phyloP scores from a whole-genome alignment of 345 rosid species.

The Aethionema arabicum region DNA sequence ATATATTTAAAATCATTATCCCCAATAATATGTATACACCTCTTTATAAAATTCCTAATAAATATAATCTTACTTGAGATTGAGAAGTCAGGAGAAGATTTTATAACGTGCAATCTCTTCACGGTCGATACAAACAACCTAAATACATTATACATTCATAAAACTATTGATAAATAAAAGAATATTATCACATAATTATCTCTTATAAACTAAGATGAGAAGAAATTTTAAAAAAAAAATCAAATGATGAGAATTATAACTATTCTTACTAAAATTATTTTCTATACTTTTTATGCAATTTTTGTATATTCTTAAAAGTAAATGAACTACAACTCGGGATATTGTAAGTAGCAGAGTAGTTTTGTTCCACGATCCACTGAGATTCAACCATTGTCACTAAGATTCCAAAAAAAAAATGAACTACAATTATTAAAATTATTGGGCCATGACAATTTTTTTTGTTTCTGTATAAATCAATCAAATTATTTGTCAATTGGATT shows the following conservation, averaged over 20 bases:
- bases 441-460: no score
- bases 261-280: no score
- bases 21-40: not conserved
- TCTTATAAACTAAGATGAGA: not conserved
- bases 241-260: not conserved
- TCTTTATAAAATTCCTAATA: not conserved
- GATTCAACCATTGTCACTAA: no score
- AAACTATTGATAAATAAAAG: not conserved
- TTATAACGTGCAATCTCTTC: constrained; percentile 92
- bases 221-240: not conserved
- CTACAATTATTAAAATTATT: no score
- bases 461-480: not conserved
- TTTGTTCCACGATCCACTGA: no score
- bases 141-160: constrained; percentile 25
- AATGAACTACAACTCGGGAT: no score
- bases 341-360: no score
- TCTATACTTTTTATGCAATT: no score
- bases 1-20: not conserved
- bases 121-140: constrained; percentile 96
- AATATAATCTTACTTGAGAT: constrained; percentile 31
- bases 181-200: not conserved
- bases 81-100: constrained; percentile 56
- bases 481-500: not conserved
- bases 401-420: no score
- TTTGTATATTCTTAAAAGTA: no score